Conservation (phyloP, 768 basidiomycete genomes). For the Rhizopogon sp. region DNA sequence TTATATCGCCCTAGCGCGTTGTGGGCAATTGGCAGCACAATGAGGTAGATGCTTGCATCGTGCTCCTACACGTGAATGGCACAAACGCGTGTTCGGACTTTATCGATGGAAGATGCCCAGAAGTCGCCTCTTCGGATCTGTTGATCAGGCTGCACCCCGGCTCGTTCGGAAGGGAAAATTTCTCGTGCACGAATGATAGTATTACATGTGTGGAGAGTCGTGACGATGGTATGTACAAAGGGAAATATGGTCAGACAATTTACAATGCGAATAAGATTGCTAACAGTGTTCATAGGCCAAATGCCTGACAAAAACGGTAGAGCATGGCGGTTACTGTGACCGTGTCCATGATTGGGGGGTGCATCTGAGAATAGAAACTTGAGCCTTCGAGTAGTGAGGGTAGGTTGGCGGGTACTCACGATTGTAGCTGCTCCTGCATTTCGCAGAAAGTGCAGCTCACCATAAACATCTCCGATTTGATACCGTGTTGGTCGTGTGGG, state of each 20-base stretch:
- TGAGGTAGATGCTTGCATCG: conserved; percentile 17
- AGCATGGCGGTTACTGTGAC: conserved; percentile 84
- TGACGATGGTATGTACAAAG: conserved; percentile 24
- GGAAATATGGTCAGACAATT: conserved; percentile 21
- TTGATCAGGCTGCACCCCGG: conserved; percentile 11
- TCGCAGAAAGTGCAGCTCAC: conserved; percentile 80
- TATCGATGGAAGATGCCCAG: conserved; percentile 11
- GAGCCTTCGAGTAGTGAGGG: conserved; percentile 12
- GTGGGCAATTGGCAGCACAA: conserved; percentile 12
- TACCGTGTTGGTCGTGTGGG: conserved; percentile 74
- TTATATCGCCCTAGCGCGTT: conserved; percentile 17
- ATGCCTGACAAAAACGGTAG: conserved; percentile 67
- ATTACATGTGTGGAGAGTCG: conserved; percentile 24
- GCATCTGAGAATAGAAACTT: conserved; percentile 48
- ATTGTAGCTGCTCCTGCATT: conserved; percentile 77
- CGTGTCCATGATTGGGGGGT: conserved; percentile 87
- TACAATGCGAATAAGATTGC: conserved; percentile 26
- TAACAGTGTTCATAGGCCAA: conserved; percentile 34
- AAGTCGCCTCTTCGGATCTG: conserved; percentile 13
- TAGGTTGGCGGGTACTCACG: conserved; percentile 36
- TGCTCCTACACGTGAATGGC: conserved; percentile 28
- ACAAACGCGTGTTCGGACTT: conserved; percentile 23
- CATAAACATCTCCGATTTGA: conserved; percentile 82
- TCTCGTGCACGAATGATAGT: conserved; percentile 25
- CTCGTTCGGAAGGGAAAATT: conserved; percentile 15